Evolutionary conservation across 2,329 filamentous ascomycete species (phyloP), one percentile per base, ranked within the genome.

Genomic region (Trichoderma simmonsii): DNA sequence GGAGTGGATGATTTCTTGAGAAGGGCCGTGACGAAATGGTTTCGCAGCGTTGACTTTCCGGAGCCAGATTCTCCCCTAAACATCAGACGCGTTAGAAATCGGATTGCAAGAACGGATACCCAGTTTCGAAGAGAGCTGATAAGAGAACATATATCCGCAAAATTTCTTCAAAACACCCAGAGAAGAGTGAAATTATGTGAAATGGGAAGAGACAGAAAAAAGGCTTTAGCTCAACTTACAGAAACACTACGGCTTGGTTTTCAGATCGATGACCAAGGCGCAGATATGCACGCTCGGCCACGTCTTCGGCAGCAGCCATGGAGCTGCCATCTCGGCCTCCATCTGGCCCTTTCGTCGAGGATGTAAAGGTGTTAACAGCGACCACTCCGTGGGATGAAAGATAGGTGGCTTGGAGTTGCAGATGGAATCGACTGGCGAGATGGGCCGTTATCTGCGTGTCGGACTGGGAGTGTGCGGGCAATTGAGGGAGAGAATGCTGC

Each of bases 11-110:
- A 96, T 81, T 95, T 97, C 77, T 92, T 92, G 34, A 99, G 88
- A 68, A 99, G 87, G 1, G 95, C 90, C 28, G 94, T 92, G 60
- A 99, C 86, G 70, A 98, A 85, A 81, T 98, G 96, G 57, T 94
- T 93, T 74, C 96, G 92, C 78, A 98, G 86, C 0, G 96, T 99
- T 0, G 96, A 98, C 85, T 99, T 99, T 77, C 96, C 96, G 36
- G 96, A 91, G 60, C 96, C 96, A 71, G 94, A 97, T 87, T 99
- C 96, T 82, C 96, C 96, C 75, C 95, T 98, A 73, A 81, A 73
- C 78, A 76, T 79, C 76, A 80, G 75, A 73, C 74, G 56, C 14
- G 30, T 70, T 62, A 70, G 66, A 43, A 39, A 60, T n/a, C 2
- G 6, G 3, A 21, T 54, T 54, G 21, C 8, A 48, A n/a, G 2